A percentile compares a stretch with the other conserved stretches of the same genome.
These are phyloP conservation scores for Begonia peltatifolia DNA, from an alignment of 306 rosid genomes.

Conservation along the genomic window DNA sequence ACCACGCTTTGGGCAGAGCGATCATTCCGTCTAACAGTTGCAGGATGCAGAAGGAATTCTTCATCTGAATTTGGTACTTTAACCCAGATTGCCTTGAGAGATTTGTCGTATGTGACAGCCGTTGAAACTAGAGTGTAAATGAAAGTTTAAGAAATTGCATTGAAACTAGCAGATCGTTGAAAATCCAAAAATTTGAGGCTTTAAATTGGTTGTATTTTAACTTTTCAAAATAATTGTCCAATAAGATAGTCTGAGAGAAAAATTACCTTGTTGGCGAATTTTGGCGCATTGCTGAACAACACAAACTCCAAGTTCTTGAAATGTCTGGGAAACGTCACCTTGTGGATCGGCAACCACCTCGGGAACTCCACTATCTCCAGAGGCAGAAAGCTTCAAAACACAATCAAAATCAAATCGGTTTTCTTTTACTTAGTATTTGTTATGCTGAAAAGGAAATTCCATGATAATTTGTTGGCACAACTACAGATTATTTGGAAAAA, in stretches of 20 bases:
- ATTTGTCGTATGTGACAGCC: slow-evolving; percentile 82
- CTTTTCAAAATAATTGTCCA: too few species aligned
- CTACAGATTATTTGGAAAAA: too few species aligned
- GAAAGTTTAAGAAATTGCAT: too few species aligned
- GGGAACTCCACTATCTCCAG: slow-evolving; percentile 93
- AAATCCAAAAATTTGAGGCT: too few species aligned
- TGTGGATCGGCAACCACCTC: slow-evolving; percentile 91
- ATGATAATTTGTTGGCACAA: too few species aligned
- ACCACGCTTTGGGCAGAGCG: slow-evolving; percentile 99
- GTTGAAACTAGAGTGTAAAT: slow-evolving; percentile 49
- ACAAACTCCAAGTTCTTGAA: slow-evolving; percentile 80
- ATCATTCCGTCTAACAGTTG: slow-evolving; percentile 89
- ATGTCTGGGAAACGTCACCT: slow-evolving; percentile 74
- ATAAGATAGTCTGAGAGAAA: neutral
- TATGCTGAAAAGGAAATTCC: too few species aligned
- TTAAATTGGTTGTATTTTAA: too few species aligned
- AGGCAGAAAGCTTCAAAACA: slow-evolving; percentile 66
- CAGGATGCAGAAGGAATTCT: slow-evolving; percentile 90
- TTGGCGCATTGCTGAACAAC: slow-evolving; percentile 96
- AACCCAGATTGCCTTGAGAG: slow-evolving; percentile 73
- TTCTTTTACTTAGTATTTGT: neutral
- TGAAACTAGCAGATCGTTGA: too few species aligned
- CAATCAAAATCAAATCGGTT: slow-evolving; percentile 1
- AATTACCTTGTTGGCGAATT: slow-evolving; percentile 92
- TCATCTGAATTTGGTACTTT: slow-evolving; percentile 89